Conservation (phyloP, 2,329 filamentous ascomycete genomes). For the Knufia petricola region DNA sequence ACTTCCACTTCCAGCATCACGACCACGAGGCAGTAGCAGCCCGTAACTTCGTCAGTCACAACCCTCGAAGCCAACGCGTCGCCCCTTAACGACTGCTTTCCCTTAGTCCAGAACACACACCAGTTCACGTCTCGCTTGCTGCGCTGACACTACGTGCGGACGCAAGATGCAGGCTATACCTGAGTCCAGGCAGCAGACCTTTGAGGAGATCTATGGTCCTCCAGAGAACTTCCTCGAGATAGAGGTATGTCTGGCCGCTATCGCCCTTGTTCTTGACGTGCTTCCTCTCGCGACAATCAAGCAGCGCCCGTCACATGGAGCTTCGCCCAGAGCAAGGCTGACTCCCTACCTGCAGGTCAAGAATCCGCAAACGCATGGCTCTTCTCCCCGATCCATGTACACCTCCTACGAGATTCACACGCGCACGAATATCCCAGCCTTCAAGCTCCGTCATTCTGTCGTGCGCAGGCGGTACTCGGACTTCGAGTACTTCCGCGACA, state of each 20-base stretch:
- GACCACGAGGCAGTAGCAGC: too few species aligned
- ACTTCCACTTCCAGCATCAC: too few species aligned
- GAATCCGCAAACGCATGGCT: conserved; percentile 88
- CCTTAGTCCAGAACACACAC: too few species aligned
- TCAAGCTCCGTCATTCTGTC: conserved; percentile 82
- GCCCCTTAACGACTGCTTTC: too few species aligned
- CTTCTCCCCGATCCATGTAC: conserved; percentile 82
- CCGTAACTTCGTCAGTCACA: too few species aligned
- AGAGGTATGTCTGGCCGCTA: conserved; percentile 62
- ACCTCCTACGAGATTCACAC: conserved; percentile 98
- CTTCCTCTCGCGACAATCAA: too few species aligned
- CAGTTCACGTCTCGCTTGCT: too few species aligned
- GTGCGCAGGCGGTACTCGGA: conserved; percentile 94
- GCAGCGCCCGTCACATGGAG: conserved; percentile 5
- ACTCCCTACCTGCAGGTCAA: conserved; percentile 56
- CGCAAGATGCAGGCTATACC: conserved; percentile 55
- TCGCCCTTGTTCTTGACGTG: too few species aligned
- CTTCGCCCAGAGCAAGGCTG: neutral
- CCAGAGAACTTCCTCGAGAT: conserved; percentile 99
- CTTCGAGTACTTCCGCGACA: conserved; percentile 98
- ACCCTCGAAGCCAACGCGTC: too few species aligned
- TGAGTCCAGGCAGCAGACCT: conserved; percentile 75
- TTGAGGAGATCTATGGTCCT: conserved; percentile 97
- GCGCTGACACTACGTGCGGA: too few species aligned
- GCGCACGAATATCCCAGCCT: conserved; percentile 96